Base-by-base conservation (phyloP, 2,329 filamentous ascomycete species). In the Bipolaris zeicola region DNA sequence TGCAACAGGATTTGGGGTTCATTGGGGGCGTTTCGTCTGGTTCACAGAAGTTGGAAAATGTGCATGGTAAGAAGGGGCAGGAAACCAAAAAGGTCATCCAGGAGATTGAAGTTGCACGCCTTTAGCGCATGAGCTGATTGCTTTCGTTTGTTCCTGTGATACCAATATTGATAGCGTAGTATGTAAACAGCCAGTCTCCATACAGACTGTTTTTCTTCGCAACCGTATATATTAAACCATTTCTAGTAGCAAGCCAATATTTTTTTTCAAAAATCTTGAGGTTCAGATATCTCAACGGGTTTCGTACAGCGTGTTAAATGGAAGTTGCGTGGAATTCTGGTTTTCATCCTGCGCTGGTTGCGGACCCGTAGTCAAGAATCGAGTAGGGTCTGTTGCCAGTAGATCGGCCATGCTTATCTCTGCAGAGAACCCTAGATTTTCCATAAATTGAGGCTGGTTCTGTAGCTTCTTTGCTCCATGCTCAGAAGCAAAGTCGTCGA, bases 351-450 rank as follows among this genome's bases (percentile, higher is more conserved):
- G 47, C 42, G 74, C 66, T 46, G 75, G 70, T 2, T 54, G 63
- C 6, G 71, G 64, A 2, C 62, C 51, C 18, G 76, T 52, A 14
- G 77, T 71, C 63, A 78, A 72, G n/a, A 73, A 75, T 20, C 75
- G 73, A 33, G 76, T 73, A 38, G 78, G 76, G 45, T 65, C 59
- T 18, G 61, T 55, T 11, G 61, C 61, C n/a, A 65, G 50, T 2
- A 85, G 80, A 55, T 86, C 84, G 0, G 80, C 79, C 43, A 87
- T 76, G 58, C 87, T 85, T 20, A 83, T 81, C 37, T 86, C 85
- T 0, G 86, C 85, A 1, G 82, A 84, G 66, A 88, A 87, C 0
- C 86, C 86, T 14, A 89, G 76, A 63, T 89, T 88, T 43, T 84
- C 80, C 85, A 88, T 87, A 66, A 89, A 88, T 58, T 87, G 84